Conservation (phyloP, 192 early-diverging fungal genomes). For the Podila verticillata region DNA sequence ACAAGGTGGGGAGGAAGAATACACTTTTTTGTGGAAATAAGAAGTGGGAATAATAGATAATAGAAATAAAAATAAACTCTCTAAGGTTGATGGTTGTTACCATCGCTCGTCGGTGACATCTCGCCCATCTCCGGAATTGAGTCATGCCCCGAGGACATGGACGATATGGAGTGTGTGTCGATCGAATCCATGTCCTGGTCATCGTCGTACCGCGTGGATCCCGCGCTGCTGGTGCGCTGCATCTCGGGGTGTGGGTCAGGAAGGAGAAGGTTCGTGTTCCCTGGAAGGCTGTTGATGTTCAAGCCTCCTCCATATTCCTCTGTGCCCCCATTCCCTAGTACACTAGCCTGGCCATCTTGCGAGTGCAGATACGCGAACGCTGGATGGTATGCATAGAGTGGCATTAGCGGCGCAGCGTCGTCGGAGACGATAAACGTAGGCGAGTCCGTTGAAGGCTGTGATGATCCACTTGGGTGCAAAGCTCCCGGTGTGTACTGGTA, state of each 20-base stretch:
- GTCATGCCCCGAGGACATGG: constrained; percentile 50
- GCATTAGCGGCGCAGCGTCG: neutral
- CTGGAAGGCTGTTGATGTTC: constrained; percentile 1
- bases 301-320: neutral
- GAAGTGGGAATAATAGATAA: neutral
- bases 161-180: constrained; percentile 40
- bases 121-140: constrained; percentile 44
- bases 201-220: constrained; percentile 38
- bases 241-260: neutral
- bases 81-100: neutral
- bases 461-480: neutral
- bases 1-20: neutral
- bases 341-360: neutral
- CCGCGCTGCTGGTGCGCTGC: constrained; percentile 5
- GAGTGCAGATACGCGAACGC: neutral
- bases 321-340: neutral
- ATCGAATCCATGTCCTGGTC: constrained; percentile 51
- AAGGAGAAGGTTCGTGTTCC: neutral
- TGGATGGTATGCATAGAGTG: neutral
- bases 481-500: neutral
- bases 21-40: neutral
- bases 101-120: constrained; percentile 13
- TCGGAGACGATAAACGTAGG: neutral
- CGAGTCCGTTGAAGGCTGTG: neutral
- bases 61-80: neutral